Conservation (phyloP, 202 grass and related monocot species). For the Saccharum hybrid region DNA sequence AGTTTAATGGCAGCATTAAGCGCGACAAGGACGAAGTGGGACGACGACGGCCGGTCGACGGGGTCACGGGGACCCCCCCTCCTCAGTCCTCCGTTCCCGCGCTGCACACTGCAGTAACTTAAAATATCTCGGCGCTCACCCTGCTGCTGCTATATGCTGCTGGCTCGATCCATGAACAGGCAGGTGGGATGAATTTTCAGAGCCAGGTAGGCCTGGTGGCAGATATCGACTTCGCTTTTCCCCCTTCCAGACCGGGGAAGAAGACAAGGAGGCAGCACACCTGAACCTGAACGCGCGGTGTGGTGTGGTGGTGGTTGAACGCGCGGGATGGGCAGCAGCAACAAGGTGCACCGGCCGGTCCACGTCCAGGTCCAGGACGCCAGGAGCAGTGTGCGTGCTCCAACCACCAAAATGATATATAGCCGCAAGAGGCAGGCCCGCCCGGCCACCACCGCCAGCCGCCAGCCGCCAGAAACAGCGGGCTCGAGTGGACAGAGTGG, state of each 20-base stretch:
- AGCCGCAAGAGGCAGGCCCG: too few species aligned
- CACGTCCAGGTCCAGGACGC: not conserved
- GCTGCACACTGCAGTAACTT: not conserved
- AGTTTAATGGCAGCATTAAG: conserved; percentile 30
- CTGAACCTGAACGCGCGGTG: not conserved
- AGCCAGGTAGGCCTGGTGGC: not conserved
- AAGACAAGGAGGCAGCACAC: not conserved
- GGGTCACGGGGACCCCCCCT: not conserved
- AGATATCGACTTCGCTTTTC: not conserved
- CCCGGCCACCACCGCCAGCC: not conserved
- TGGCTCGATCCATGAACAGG: too few species aligned
- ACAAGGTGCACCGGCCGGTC: not conserved
- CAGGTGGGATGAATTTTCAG: too few species aligned
- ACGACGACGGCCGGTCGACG: too few species aligned
- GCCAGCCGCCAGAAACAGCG: not conserved
- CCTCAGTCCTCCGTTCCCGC: too few species aligned
- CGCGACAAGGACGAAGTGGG: conserved; percentile 8
- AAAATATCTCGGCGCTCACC: conserved; percentile 13
- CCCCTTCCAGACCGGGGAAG: not conserved
- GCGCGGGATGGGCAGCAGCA: not conserved
- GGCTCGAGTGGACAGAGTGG: not conserved
- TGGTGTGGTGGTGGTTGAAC: not conserved
- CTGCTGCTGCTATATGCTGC: too few species aligned
- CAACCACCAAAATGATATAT: conserved; percentile 14
- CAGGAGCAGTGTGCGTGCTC: conserved; percentile 29